These are phyloP conservation scores for Fusarium concolor DNA, from an alignment of 2,329 filamentous ascomycete species.

Conservation along the genomic window DNA sequence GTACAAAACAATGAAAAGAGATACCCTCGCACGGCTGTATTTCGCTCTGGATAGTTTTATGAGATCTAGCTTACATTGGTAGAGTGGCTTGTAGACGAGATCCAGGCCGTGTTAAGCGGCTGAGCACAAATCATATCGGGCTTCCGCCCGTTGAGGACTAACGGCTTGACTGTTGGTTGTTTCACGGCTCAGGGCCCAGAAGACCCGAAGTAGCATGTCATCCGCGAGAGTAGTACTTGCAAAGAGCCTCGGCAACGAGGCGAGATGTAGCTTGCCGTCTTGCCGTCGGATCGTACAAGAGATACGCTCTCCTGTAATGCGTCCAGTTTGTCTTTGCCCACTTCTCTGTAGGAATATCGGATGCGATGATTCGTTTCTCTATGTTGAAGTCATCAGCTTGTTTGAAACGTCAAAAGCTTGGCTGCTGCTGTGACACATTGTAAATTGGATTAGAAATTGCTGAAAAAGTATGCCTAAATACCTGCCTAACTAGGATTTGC, in stretches of 20 bases:
- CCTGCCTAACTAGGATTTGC: background rate
- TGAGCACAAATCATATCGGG: slow-evolving; percentile 14
- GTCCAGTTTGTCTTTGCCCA: background rate
- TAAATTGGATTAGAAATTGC: background rate
- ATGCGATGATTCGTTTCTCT: background rate
- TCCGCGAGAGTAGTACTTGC: slow-evolving; percentile 28
- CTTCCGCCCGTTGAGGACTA: slow-evolving; percentile 24
- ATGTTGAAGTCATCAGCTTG: background rate
- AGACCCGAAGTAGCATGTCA: slow-evolving; percentile 7
- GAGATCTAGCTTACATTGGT: slow-evolving; percentile 21
- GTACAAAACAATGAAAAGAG: background rate
- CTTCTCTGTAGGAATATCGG: background rate
- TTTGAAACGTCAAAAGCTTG: background rate
- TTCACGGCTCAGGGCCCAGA: slow-evolving; percentile 9
- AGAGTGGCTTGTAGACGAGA: slow-evolving; percentile 10
- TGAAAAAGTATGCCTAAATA: background rate
- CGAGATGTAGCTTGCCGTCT: slow-evolving; percentile 36
- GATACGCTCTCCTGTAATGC: background rate
- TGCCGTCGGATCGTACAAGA: slow-evolving; percentile 16
- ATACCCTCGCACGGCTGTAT: slow-evolving; percentile 2
- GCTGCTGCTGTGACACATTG: background rate
- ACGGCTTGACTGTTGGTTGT: slow-evolving; percentile 18
- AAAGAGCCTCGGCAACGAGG: slow-evolving; percentile 36
- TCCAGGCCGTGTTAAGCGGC: slow-evolving; percentile 16
- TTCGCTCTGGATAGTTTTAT: slow-evolving; percentile 16